phyloP scores from a whole-genome alignment of 495 filamentous ascomycete genomes.

The Venustampulla echinocandica region DNA sequence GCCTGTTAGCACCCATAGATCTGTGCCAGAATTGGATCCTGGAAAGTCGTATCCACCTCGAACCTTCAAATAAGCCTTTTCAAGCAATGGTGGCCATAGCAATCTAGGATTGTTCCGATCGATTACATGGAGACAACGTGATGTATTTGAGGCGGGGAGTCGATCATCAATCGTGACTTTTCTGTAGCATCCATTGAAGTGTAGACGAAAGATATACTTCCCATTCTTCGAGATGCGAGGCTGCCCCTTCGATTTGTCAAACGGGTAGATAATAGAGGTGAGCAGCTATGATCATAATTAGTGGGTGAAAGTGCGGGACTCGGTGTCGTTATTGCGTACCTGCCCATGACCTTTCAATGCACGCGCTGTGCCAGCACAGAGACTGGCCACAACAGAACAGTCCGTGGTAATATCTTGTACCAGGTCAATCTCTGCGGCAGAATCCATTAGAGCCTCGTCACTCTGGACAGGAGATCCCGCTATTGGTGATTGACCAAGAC shows the following conservation, averaged over 20 bases:
- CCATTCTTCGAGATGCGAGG: constrained; percentile 64
- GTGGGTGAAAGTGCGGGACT: not conserved
- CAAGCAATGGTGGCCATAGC: constrained; percentile 87
- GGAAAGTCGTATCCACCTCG: constrained; percentile 96
- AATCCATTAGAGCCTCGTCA: constrained; percentile 41
- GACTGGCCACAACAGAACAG: constrained; percentile 92
- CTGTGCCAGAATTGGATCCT: constrained; percentile 94
- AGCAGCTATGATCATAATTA: constrained; percentile 45
- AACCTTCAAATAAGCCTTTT: constrained; percentile 97
- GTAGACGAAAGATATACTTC: constrained; percentile 83
- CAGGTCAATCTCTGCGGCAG: constrained; percentile 55
- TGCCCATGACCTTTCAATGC: constrained; percentile 49
- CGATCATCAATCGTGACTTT: constrained; percentile 85
- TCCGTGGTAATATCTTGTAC: constrained; percentile 92
- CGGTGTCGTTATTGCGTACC: constrained; percentile 31
- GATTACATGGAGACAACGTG: constrained; percentile 72
- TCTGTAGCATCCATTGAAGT: constrained; percentile 91
- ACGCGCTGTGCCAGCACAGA: constrained; percentile 73
- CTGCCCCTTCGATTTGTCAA: constrained; percentile 42
- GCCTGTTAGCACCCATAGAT: constrained; percentile 81
- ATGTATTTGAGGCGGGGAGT: constrained; percentile 69
- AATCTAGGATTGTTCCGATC: constrained; percentile 70
- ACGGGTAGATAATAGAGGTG: constrained; percentile 63
- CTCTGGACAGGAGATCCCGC: not conserved
- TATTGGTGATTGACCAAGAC: constrained; percentile 18